Evolutionary conservation across 306 rosid genomes (phyloP).

Genomic region (Gastrolobium bilobum): DNA sequence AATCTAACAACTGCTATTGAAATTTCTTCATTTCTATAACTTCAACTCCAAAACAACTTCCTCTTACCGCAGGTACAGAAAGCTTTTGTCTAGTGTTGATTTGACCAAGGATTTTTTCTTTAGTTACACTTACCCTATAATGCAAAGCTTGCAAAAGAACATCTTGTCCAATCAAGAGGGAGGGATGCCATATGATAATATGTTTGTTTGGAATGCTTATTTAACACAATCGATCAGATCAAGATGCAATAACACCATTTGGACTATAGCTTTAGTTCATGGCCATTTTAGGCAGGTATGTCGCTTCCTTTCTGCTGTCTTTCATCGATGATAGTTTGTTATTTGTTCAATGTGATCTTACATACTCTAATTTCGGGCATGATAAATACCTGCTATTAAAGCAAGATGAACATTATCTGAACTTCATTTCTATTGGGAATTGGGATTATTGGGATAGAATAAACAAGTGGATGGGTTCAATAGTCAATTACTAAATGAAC

Average conservation of each 20-base stretch:
- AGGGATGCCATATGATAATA: slow-evolving; percentile 84
- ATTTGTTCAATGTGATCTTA: slow-evolving; percentile 4
- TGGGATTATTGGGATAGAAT: neutral
- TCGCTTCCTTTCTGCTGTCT: slow-evolving; percentile 18
- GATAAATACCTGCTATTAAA: neutral
- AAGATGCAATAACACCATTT: slow-evolving; percentile 86
- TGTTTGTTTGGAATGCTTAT: slow-evolving; percentile 97
- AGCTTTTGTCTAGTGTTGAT: slow-evolving; percentile 89
- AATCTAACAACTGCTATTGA: neutral
- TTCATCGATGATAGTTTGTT: neutral
- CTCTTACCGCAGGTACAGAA: slow-evolving; percentile 76
- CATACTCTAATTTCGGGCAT: slow-evolving; percentile 20
- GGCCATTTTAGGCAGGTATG: slow-evolving; percentile 96
- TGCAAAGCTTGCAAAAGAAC: slow-evolving; percentile 94
- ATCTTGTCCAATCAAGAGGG: slow-evolving; percentile 61
- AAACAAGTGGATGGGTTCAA: slow-evolving; percentile 1
- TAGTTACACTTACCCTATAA: slow-evolving; percentile 94
- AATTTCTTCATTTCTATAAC: neutral
- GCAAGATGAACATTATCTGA: slow-evolving; percentile 21
- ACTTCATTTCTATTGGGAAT: slow-evolving; percentile 6
- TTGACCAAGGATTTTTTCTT: slow-evolving; percentile 96
- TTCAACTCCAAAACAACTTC: neutral
- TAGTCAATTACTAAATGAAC: neutral
- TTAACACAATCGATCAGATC: slow-evolving; percentile 87
- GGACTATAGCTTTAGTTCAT: slow-evolving; percentile 98